Evolutionary conservation across 202 grass and related monocot species (phyloP), one percentile per base, ranked within the genome.

Genomic region (Brachypodium distachyon): DNA sequence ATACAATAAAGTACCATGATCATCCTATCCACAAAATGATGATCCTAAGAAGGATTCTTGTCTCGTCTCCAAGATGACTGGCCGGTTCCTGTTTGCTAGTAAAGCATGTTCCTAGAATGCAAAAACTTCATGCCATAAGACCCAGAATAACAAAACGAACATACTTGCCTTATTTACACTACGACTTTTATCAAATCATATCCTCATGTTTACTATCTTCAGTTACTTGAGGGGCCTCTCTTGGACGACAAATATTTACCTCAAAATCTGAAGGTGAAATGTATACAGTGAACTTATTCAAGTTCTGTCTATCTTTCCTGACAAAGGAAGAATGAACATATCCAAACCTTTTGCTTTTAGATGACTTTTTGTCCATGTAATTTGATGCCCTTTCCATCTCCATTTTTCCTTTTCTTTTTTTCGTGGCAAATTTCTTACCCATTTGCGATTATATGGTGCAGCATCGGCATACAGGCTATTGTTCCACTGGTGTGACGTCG

Each of bases 361-460:
- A n/a, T n/a, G n/a, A n/a, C n/a, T n/a, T n/a, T n/a, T n/a, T n/a
- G n/a, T n/a, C n/a, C n/a, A n/a, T n/a, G n/a, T n/a, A n/a, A n/a
- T n/a, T n/a, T n/a, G n/a, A n/a, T n/a, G n/a, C n/a, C n/a, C n/a
- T 43, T 73, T 54, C 43, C 44, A 12, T 22, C 28, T 33, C 28
- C 28, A 4, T 37, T 16, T 51, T 8, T 4, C 21, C 19, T 43
- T 21, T 31, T 26, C 57, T 42, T 62, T 12, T 16, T 70, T 14
- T 7, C 60, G n/a, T n/a, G n/a, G n/a, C n/a, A 50, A 53, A 5
- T 51, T n/a, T 61, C 28, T 73, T 74, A 67, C 12, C 36, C 16
- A 21, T 74, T 55, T 48, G 16, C 36, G 50, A 58, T 77, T 29
- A 83, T 34, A 38, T 70, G 72, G 25, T 83, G 62, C 72, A 70